Evolutionary conservation across 1,284 basidiomycete species (phyloP), one percentile per base, ranked within the genome.

Genomic region (Melampsora occidentalis): DNA sequence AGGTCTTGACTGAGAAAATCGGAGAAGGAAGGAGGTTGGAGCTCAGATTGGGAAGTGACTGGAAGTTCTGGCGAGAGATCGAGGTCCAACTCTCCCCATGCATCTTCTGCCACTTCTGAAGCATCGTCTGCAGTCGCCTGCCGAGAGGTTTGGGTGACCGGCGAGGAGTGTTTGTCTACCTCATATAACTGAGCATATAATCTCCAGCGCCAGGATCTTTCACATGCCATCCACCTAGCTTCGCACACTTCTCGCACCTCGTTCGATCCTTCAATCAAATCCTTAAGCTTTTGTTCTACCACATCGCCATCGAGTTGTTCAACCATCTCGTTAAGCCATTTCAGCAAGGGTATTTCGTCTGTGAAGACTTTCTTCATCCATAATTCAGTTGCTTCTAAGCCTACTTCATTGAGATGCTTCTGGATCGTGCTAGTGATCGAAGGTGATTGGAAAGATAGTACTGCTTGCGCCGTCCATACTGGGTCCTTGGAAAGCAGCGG

Each of bases 1-100:
- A 69, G 22, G 49, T 69, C 35, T 69, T 25, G 53, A 18, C 35
- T 57, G 46, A 31, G 22, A 62, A 76, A 76, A 7, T 53, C 39
- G 2, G 67, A n/a, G 28, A 76, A 76, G 28, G 72, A 49, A 39
- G 53, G 49, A 59, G 9, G 10, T n/a, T 68, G 51, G 20, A 33
- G 35, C 16, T 75, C 25, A 31, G 25, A 14, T 66, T 73, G 46
- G 25, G 63, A 39, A 31, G 53, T 6, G 42, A 35, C 31, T 18
- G 5, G 31, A 31, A 57, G 42, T 16, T 62, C 64, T 61, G 65
- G 46, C 31, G 59, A 20, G 31, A 57, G 51, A 76, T 76, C 72
- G 20, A 62, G 51, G 25, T 67, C 72, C 22, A 76, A 59, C 18
- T 39, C 35, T 39, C 65, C 72, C 72, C 72, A 76, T 22, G 35